phyloP scores from a whole-genome alignment of 139 green algal species.

The Gonium pectorale region DNA sequence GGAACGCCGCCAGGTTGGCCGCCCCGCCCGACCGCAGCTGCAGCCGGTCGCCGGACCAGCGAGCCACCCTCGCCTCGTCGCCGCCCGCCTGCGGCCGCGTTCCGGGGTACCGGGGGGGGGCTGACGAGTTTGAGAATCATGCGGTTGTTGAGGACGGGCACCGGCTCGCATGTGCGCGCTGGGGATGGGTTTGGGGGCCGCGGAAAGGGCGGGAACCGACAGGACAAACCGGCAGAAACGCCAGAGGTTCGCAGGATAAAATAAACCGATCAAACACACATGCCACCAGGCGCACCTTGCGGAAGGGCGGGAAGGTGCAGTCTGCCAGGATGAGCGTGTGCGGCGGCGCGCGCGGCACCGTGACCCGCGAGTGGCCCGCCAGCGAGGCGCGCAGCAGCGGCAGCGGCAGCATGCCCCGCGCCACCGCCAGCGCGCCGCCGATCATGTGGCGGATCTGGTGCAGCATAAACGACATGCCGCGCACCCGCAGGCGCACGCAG shows the following conservation, averaged over 20 bases:
- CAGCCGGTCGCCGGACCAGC: conserved; percentile 53
- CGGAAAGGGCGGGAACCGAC: background rate
- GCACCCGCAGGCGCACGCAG: conserved; percentile 63
- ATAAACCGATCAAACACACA: too few relatives aligned
- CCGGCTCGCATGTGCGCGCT: too few relatives aligned
- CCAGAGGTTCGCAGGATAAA: too few relatives aligned
- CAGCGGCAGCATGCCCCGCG: conserved; percentile 64
- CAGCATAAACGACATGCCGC: conserved; percentile 85
- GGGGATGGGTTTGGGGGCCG: too few relatives aligned
- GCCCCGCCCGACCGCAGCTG: conserved; percentile 49
- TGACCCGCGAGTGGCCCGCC: conserved; percentile 67
- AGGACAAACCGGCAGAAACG: background rate
- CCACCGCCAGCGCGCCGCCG: conserved; percentile 75
- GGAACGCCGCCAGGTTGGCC: conserved; percentile 41
- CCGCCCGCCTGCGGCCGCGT: conserved; percentile 3
- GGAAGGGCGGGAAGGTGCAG: conserved; percentile 61
- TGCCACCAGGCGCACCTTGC: background rate
- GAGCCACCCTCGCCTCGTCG: conserved; percentile 23
- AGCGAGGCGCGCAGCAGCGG: conserved; percentile 77
- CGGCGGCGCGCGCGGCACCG: conserved; percentile 79
- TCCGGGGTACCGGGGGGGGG: background rate
- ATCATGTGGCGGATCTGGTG: conserved; percentile 82
- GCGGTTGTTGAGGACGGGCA: too few relatives aligned
- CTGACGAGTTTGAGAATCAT: too few relatives aligned
- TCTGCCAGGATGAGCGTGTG: conserved; percentile 79